phyloP scores from a whole-genome alignment of 768 basidiomycete species.

The Podaxis sp. region DNA sequence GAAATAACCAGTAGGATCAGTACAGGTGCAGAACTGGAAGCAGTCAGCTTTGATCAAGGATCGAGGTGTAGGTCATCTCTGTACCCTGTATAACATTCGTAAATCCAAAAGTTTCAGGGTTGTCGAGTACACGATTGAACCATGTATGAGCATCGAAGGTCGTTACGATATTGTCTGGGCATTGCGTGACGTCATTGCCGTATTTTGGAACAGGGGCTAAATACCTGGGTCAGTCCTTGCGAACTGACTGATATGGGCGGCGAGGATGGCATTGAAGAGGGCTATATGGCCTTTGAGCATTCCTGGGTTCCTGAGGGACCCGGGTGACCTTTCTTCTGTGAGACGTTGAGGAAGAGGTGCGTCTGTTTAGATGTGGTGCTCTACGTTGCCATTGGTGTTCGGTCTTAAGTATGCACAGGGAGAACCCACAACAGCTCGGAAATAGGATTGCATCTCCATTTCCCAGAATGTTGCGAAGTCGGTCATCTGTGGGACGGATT shows the following conservation, averaged over 20 bases:
- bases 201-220: conserved; percentile 3
- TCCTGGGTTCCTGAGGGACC: conserved; percentile 27
- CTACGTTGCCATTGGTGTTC: not conserved
- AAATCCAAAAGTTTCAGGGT: conserved; percentile 37
- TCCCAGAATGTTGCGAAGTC: conserved; percentile 48
- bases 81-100: conserved; percentile 42
- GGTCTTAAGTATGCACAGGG: not conserved
- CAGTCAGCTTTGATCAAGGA: not conserved
- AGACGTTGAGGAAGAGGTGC: conserved; percentile 55
- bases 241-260: conserved; percentile 30
- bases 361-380: conserved; percentile 33
- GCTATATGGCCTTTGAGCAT: conserved; percentile 34
- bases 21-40: conserved; percentile 43
- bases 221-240: conserved; percentile 29
- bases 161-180: conserved; percentile 32
- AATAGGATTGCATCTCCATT: conserved; percentile 43
- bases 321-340: conserved; percentile 47
- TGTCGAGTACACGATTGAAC: conserved; percentile 43
- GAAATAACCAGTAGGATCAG: conserved; percentile 39
- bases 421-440: conserved; percentile 41
- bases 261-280: conserved; percentile 39
- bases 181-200: not conserved
- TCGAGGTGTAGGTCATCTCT: not conserved
- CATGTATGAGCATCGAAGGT: conserved; percentile 48
- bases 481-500: conserved; percentile 29